Evolutionary conservation across 805 yeast species (phyloP).

Genomic region (Cyberlindnera maclurae): DNA sequence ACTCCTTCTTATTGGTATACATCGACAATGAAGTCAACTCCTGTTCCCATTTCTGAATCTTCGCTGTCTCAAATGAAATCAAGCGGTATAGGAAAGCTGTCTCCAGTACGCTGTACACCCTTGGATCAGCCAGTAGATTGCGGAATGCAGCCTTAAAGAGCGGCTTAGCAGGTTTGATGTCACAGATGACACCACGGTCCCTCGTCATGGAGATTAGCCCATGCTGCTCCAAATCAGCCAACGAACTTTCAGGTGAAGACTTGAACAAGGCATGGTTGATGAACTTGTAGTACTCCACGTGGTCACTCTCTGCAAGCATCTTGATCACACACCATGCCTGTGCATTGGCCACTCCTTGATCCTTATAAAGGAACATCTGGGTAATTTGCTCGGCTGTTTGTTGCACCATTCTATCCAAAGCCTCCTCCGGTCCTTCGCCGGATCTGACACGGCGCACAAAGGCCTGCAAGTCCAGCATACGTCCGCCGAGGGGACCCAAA

Average conservation of each 20-base stretch:
- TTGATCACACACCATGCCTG: constrained; percentile 87
- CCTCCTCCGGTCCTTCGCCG: constrained; percentile 78
- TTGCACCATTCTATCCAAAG: constrained; percentile 68
- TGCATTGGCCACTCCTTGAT: constrained; percentile 56
- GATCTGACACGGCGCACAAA: constrained; percentile 81
- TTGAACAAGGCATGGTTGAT: constrained; percentile 54
- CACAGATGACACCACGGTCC: constrained; percentile 65
- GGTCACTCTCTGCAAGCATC: constrained; percentile 42
- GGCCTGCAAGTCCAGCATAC: constrained; percentile 89
- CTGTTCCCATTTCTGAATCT: constrained; percentile 59
- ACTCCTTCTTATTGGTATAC: constrained; percentile 43
- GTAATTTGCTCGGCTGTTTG: constrained; percentile 87
- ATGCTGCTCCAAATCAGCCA: constrained; percentile 68
- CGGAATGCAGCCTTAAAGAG: constrained; percentile 73
- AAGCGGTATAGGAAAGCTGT: constrained; percentile 48
- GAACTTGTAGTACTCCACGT: constrained; percentile 43
- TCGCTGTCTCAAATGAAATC: constrained; percentile 51
- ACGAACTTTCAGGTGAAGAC: constrained; percentile 44
- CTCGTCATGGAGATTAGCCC: constrained; percentile 69
- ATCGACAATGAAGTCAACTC: constrained; percentile 58
- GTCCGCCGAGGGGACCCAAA: constrained; percentile 81
- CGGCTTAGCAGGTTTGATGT: constrained; percentile 77
- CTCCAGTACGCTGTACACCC: constrained; percentile 55
- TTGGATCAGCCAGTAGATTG: constrained; percentile 50
- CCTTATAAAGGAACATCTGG: constrained; percentile 58